Conservation (phyloP, 805 yeast species). For the Kluyveromyces lactis region DNA sequence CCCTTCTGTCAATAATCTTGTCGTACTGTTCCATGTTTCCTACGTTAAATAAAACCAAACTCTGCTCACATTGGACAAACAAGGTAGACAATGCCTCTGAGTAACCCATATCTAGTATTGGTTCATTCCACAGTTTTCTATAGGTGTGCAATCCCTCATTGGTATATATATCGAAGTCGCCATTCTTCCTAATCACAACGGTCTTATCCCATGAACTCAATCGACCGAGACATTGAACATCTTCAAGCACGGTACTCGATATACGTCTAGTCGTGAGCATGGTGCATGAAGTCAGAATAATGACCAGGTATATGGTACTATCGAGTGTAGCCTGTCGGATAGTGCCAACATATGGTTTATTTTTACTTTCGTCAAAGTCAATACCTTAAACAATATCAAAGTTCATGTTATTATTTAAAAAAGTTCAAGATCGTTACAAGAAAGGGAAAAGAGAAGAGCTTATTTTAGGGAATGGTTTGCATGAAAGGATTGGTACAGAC, state of each 20-base stretch:
- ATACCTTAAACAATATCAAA: no score
- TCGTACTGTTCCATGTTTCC: conserved; percentile 27
- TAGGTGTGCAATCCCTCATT: conserved; percentile 11
- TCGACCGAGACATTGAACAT: conserved; percentile 2
- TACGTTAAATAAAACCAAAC: conserved; percentile 21
- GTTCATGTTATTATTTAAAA: no score
- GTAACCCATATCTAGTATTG: conserved; percentile 1
- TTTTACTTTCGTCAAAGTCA: background rate
- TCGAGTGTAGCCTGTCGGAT: no score
- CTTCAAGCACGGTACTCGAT: background rate
- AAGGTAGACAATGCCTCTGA: conserved; percentile 22
- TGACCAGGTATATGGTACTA: no score
- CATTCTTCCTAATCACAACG: conserved; percentile 20
- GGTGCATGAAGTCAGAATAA: no score
- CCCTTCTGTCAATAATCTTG: conserved; percentile 25
- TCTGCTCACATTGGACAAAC: conserved; percentile 21
- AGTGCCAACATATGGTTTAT: background rate
- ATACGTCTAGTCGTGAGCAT: conserved; percentile 1
- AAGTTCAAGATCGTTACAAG: no score
- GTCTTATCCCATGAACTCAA: conserved; percentile 10
- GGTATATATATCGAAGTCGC: conserved; percentile 25
- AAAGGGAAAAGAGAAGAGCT: no score
- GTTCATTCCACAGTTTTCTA: conserved; percentile 9
- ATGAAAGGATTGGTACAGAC: no score
- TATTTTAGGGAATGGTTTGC: no score